Evolutionary conservation across 2,329 filamentous ascomycete species (phyloP).

Genomic region (Lachnellula suecica): DNA sequence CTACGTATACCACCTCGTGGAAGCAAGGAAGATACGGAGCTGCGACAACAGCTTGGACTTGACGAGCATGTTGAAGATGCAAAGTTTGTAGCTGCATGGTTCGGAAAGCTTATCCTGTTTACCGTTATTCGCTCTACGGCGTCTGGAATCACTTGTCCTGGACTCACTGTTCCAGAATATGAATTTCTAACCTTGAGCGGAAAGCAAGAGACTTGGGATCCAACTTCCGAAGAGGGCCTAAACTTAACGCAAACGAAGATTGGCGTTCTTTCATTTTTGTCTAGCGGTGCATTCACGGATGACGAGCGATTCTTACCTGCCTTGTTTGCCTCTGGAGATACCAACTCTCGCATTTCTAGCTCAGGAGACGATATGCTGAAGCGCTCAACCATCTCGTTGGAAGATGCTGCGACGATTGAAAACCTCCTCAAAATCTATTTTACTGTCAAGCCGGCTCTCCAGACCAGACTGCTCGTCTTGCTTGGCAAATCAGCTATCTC

Average conservation of each 20-base stretch:
- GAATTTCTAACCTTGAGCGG: slow-evolving; percentile 66
- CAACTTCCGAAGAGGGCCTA: slow-evolving; percentile 56
- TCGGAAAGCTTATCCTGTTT: slow-evolving; percentile 76
- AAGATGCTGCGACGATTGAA: slow-evolving; percentile 62
- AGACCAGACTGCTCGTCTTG: slow-evolving; percentile 73
- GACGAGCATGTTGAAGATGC: slow-evolving; percentile 64
- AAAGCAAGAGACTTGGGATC: slow-evolving; percentile 69
- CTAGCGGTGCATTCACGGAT: slow-evolving; percentile 83
- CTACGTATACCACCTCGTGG: slow-evolving; percentile 73
- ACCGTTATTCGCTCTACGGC: slow-evolving; percentile 42
- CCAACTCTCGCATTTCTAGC: slow-evolving; percentile 78
- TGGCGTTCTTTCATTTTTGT: slow-evolving; percentile 68
- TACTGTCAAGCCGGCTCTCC: slow-evolving; percentile 68
- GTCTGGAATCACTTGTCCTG: slow-evolving; percentile 42
- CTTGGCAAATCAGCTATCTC: slow-evolving; percentile 76
- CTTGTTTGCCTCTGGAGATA: slow-evolving; percentile 78
- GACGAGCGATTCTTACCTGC: slow-evolving; percentile 81
- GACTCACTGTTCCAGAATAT: slow-evolving; percentile 65
- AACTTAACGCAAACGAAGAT: slow-evolving; percentile 70
- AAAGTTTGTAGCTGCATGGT: slow-evolving; percentile 68
- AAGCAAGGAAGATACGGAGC: slow-evolving; percentile 70
- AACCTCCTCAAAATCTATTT: slow-evolving; percentile 74
- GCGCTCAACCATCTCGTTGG: slow-evolving; percentile 71
- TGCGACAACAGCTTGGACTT: slow-evolving; percentile 67
- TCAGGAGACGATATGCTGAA: slow-evolving; percentile 90